Conservation (phyloP, 371 early-diverging fungal genomes). For the Caulochytrium protostelioides region DNA sequence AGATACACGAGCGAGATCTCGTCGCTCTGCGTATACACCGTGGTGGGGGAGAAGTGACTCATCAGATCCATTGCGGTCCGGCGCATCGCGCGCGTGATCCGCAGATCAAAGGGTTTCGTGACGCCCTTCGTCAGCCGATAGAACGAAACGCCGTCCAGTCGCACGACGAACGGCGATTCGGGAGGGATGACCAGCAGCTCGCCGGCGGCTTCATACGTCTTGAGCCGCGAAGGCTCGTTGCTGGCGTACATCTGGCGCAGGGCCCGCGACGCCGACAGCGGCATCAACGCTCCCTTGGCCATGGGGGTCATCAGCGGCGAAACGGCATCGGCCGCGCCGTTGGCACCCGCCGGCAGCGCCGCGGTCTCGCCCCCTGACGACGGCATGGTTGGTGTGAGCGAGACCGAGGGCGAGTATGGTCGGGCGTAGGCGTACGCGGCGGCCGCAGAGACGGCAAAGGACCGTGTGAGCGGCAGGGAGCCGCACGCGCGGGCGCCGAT, state of each 20-base stretch:
- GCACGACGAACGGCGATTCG: constrained; percentile 10
- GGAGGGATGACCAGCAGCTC: constrained; percentile 5
- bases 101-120: constrained; percentile 16
- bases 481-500: too few species aligned
- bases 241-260: not conserved
- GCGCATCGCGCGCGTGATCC: constrained; percentile 18
- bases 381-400: too few species aligned
- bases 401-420: too few species aligned
- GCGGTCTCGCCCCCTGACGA: too few species aligned
- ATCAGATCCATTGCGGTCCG: constrained; percentile 14
- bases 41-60: constrained; percentile 9
- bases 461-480: too few species aligned
- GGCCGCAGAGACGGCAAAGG: too few species aligned
- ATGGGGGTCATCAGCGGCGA: too few species aligned
- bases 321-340: too few species aligned
- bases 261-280: too few species aligned
- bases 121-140: constrained; percentile 14
- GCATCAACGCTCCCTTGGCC: too few species aligned
- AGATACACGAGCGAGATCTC: constrained; percentile 24
- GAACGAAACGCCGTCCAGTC: constrained; percentile 24
- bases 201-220: constrained; percentile 8
- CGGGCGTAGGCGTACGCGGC: too few species aligned
- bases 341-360: too few species aligned
- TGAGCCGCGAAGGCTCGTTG: constrained; percentile 7
- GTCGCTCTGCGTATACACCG: constrained; percentile 18